A percentile compares a stretch with the other conserved stretches of the same genome.
phyloP scores from a whole-genome alignment of 805 yeast genomes.

The Lipomyces anomalus region DNA sequence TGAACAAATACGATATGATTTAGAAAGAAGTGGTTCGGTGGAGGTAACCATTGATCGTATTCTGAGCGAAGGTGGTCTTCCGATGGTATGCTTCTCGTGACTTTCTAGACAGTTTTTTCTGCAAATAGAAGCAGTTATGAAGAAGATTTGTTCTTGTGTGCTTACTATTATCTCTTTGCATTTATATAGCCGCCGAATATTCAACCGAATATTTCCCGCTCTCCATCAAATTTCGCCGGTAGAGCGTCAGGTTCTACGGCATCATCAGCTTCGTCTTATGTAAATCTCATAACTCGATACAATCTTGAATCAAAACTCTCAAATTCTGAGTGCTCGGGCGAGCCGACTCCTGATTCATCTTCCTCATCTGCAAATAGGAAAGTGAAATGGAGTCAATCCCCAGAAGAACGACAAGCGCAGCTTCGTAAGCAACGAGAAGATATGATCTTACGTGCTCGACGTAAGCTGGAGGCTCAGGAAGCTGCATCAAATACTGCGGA shows the following conservation, averaged over 20 bases:
- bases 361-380: conserved; percentile 10
- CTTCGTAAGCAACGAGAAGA: conserved; percentile 48
- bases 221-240: background rate
- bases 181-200: conserved; percentile 16
- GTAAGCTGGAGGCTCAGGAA: conserved; percentile 39
- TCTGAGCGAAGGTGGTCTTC: conserved; percentile 55
- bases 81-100: conserved; percentile 28
- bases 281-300: conserved; percentile 20
- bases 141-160: background rate
- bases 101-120: background rate
- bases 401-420: conserved; percentile 41
- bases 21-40: conserved; percentile 72
- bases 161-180: too few species aligned
- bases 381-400: conserved; percentile 40
- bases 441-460: conserved; percentile 58
- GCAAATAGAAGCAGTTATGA: background rate
- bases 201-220: conserved; percentile 1
- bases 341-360: conserved; percentile 3
- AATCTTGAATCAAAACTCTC: conserved; percentile 13
- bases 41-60: conserved; percentile 72
- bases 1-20: conserved; percentile 67
- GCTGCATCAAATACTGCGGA: background rate
- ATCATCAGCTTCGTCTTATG: conserved; percentile 1
- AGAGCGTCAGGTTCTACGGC: conserved; percentile 15
- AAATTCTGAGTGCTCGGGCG: background rate